These are phyloP conservation scores for Discostella stelligeroides DNA, from an alignment of 108 stramenopile genomes.

Conservation along the genomic window DNA sequence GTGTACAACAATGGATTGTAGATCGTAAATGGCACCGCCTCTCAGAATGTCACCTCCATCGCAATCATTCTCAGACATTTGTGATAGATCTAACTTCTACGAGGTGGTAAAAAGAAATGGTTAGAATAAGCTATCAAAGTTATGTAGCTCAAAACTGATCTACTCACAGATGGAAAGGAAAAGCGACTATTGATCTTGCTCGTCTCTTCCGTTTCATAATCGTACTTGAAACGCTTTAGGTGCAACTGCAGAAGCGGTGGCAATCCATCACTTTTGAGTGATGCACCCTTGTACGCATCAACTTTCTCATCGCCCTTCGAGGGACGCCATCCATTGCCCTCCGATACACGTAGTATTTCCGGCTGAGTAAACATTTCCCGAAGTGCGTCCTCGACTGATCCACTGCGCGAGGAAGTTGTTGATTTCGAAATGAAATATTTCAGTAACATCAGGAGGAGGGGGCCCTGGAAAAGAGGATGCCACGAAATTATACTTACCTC, in stretches of 20 bases:
- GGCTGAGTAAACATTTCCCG: conserved; percentile 65
- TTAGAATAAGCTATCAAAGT: no score
- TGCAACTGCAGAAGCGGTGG: conserved; percentile 82
- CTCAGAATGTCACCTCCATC: conserved; percentile 9
- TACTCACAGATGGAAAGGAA: conserved; percentile 59
- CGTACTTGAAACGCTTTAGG: conserved; percentile 84
- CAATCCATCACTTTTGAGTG: conserved; percentile 60
- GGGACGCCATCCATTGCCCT: conserved; percentile 91
- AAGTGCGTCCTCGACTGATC: conserved; percentile 55
- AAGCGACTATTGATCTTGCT: conserved; percentile 74
- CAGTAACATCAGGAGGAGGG: no score
- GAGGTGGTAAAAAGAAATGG: background rate
- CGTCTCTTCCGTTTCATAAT: conserved; percentile 78
- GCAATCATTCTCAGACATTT: conserved; percentile 18
- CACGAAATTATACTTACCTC: conserved; percentile 11
- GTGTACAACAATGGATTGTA: conserved; percentile 85
- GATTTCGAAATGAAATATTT: no score
- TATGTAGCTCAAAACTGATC: conserved; percentile 19
- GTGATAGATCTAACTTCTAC: conserved; percentile 27
- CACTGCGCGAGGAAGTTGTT: no score
- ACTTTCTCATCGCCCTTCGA: conserved; percentile 87
- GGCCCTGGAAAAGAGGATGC: background rate
- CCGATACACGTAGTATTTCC: conserved; percentile 68
- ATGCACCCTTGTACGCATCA: conserved; percentile 81
- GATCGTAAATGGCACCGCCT: conserved; percentile 56